Evolutionary conservation across 1,284 basidiomycete species (phyloP), one percentile per base, ranked within the genome.

Genomic region (Trametes versicolor): DNA sequence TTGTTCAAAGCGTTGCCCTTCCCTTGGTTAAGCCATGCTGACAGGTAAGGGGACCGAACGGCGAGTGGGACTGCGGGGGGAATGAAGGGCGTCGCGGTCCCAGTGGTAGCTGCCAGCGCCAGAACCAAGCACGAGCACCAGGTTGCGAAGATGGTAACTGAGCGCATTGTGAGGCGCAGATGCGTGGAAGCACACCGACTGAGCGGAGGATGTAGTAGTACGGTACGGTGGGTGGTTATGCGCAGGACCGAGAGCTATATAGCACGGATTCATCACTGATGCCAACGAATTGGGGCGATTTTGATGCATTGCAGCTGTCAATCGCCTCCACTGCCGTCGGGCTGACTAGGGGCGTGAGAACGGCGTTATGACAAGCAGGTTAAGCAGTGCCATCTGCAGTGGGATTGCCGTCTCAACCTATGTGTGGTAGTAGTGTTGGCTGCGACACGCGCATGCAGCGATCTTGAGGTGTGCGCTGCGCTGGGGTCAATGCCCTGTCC

Each of bases 31-130:
- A 90, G 80, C 89, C 89, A 91, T 4, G 85, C 81, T 37, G 85
- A 89, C 27, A 92, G 75, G 70, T 91, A 92, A 4, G 90, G 89
- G 2, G 85, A 81, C 39, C 86, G 80, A 5, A 90, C 87, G 9
- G 88, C 88, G n/a, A 90, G 81, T 13, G 87, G 87, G 56, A 87
- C 79, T 0, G 86, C 79, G 6, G 84, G 78, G 17, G 87, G 87
- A 66, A 82, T 87, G 76, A 88, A 88, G 7, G 87, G 87, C 1
- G 82, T 83, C 19, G 83, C 83, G 4, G 80, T 82, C 87, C 87
- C 88, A n/a, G 76, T 70, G 17, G 76, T 72, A 10, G 76, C 74
- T 12, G 63, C 52, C 47, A 58, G 45, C n/a, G 48, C 47, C 36
- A 17, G 32, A 21, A 36, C 12, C 23, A 54, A 13, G n/a, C 23